Conservation (phyloP, 108 stramenopile genomes). For the Cyclotella distinguenda region DNA sequence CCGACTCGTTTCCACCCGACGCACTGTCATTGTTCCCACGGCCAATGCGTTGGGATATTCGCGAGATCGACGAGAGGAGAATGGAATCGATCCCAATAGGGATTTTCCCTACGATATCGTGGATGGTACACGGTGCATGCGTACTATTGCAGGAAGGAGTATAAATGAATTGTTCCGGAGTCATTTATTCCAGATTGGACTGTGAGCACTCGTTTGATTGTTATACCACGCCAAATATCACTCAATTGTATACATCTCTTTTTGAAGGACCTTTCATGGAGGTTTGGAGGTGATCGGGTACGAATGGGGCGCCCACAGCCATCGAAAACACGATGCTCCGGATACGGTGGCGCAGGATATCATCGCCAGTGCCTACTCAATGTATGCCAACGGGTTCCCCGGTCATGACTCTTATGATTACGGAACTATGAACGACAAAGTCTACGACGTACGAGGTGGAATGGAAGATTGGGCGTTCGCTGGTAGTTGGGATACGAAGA, state of each 20-base stretch:
- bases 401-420: conserved; percentile 46
- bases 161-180: conserved; percentile 81
- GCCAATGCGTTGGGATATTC: conserved; percentile 82
- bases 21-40: conserved; percentile 68
- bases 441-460: conserved; percentile 95
- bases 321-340: conserved; percentile 44
- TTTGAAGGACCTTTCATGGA: conserved; percentile 94
- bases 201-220: too few species aligned
- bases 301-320: conserved; percentile 83
- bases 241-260: too few species aligned
- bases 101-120: conserved; percentile 82
- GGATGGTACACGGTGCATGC: conserved; percentile 58
- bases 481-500: conserved; percentile 86
- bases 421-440: conserved; percentile 80
- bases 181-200: conserved; percentile 75
- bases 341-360: conserved; percentile 55
- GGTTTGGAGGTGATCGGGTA: conserved; percentile 91
- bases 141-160: conserved; percentile 76
- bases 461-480: conserved; percentile 98
- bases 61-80: conserved; percentile 50
- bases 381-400: conserved; percentile 51
- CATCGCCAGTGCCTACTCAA: conserved; percentile 46
- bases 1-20: conserved; percentile 66
- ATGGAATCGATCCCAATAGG: conserved; percentile 82
- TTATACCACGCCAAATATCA: too few species aligned